Percentiles rank a stretch among this genome's conserved stretches.
Evolutionary conservation across 2,329 filamentous ascomycete genomes (phyloP).

Genomic region (Fusarium sp.): DNA sequence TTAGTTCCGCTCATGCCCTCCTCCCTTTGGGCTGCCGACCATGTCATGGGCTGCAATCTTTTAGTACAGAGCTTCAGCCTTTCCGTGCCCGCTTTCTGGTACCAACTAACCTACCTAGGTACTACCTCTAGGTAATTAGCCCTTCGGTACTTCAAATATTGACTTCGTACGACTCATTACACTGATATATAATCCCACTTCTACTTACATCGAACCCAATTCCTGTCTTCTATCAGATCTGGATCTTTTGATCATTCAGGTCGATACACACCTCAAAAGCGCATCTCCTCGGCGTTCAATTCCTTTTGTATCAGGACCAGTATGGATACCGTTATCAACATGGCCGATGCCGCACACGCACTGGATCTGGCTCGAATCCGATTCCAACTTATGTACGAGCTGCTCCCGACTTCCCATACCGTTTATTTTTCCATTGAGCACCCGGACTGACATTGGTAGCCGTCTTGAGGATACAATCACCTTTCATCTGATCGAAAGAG

Average conservation of each 20-base stretch:
- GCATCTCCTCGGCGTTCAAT: conserved; percentile 4
- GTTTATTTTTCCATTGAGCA: not conserved
- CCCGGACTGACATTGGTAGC: conserved; percentile 61
- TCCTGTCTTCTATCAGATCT: not conserved
- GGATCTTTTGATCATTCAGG: not conserved
- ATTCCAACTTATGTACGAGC: conserved; percentile 86
- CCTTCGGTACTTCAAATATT: conserved; percentile 9
- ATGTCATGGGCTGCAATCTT: conserved; percentile 1
- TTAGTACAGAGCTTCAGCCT: not conserved
- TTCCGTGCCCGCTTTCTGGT: conserved; percentile 12
- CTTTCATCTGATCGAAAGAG: conserved; percentile 95
- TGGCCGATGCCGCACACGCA: conserved; percentile 85
- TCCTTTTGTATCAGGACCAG: conserved; percentile 6
- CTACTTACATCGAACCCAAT: not conserved
- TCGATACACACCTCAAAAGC: not conserved
- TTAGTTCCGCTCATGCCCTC: conserved; percentile 15
- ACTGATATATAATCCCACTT: not conserved
- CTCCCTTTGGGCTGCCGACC: not conserved
- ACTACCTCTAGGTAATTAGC: not conserved
- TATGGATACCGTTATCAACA: conserved; percentile 93
- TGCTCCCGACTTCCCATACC: not conserved
- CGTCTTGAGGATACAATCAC: conserved; percentile 98
- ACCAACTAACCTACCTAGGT: not conserved
- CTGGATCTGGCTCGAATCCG: conserved; percentile 92
- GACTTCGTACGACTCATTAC: conserved; percentile 19